Evolutionary conservation across 1,284 basidiomycete genomes (phyloP).

Genomic region (Cutaneotrichosporon sp.): DNA sequence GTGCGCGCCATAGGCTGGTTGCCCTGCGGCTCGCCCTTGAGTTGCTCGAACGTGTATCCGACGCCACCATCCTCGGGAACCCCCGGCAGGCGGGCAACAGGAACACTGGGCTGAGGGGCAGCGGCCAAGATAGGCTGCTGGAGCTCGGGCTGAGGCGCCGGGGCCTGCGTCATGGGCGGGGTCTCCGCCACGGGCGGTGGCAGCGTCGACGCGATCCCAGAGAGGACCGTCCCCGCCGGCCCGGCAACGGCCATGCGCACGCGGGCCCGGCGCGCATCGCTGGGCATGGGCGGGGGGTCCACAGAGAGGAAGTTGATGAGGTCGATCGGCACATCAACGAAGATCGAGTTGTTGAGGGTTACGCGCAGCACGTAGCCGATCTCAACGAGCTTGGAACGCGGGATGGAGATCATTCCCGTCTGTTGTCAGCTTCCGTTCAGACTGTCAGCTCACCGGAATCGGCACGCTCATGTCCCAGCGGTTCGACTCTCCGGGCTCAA

Average conservation of each 20-base stretch:
- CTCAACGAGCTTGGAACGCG: conserved; percentile 74
- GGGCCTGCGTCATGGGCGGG: not conserved
- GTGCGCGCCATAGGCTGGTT: conserved; percentile 25
- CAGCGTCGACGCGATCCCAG: not conserved
- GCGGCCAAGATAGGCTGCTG: not conserved
- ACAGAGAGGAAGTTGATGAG: conserved; percentile 54
- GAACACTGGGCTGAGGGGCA: not conserved
- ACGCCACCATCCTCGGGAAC: not conserved
- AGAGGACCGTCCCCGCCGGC: not conserved
- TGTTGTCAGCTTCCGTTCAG: conserved; percentile 42
- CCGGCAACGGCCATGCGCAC: not conserved
- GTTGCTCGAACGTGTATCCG: conserved; percentile 14
- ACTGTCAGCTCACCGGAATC: conserved; percentile 68
- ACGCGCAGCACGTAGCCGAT: conserved; percentile 76
- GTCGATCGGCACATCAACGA: conserved; percentile 50
- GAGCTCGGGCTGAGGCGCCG: too few species aligned
- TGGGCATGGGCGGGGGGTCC: conserved; percentile 51
- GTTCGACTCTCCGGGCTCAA: conserved; percentile 63
- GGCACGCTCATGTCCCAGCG: conserved; percentile 63
- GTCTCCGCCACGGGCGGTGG: not conserved
- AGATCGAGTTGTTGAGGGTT: conserved; percentile 66
- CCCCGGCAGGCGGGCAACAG: not conserved
- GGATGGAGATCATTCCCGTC: conserved; percentile 72
- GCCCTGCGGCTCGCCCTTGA: conserved; percentile 5
- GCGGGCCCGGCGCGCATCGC: conserved; percentile 26